A percentile compares a stretch with the other conserved stretches of the same genome.
phyloP scores from a whole-genome alignment of 1,139 yeast species.

The Geotrichum histeridarum region DNA sequence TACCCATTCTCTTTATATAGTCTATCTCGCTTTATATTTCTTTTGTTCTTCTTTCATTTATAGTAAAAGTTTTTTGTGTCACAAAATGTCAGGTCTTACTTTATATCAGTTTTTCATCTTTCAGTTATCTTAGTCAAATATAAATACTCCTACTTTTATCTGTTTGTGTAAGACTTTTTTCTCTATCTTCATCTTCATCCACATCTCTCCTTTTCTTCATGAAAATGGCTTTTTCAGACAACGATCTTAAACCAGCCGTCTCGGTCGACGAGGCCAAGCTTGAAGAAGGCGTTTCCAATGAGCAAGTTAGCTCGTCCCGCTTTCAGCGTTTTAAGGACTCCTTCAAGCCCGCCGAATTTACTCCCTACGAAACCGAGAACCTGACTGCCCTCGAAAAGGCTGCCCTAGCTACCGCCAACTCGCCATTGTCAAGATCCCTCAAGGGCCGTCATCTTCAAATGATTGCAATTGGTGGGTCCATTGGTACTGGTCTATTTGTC shows the following conservation, averaged over 20 bases:
- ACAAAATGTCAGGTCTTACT: too few species aligned
- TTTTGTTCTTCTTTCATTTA: too few species aligned
- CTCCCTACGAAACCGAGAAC: constrained; percentile 23
- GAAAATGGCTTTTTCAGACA: too few species aligned
- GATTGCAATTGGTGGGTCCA: constrained; percentile 81
- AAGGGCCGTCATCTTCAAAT: constrained; percentile 52
- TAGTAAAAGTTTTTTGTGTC: too few species aligned
- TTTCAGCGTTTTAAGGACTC: constrained; percentile 30
- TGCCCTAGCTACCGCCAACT: constrained; percentile 32
- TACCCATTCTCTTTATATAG: too few species aligned
- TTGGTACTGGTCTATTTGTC: constrained; percentile 73
- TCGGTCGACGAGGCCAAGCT: constrained; percentile 51
- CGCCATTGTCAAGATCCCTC: constrained; percentile 42
- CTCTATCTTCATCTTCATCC: too few species aligned
- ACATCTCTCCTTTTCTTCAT: too few species aligned
- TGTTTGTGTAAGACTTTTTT: too few species aligned
- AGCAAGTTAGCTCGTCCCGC: constrained; percentile 22
- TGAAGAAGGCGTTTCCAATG: constrained; percentile 42
- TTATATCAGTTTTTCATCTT: too few species aligned
- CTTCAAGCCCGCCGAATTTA: constrained; percentile 27
- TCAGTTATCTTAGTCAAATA: too few species aligned
- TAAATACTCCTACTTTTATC: too few species aligned
- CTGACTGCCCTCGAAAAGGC: constrained; percentile 30
- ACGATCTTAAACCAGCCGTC: neutral
- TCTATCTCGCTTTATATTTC: too few species aligned